Conservation (phyloP, 2,329 filamentous ascomycete genomes). For the Bipolaris victoriae region DNA sequence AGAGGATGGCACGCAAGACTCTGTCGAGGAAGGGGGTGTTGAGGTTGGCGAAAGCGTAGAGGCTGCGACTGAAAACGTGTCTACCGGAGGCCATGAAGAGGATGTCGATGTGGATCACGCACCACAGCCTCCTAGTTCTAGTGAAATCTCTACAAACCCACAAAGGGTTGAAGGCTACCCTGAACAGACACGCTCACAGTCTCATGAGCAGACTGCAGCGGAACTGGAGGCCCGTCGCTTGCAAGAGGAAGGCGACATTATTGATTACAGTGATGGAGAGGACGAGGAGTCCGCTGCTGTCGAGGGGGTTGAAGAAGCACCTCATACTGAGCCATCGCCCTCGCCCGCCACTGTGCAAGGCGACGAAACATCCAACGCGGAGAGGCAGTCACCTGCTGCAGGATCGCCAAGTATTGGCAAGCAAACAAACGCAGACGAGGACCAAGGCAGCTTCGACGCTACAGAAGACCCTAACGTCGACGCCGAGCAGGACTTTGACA, state of each 20-base stretch:
- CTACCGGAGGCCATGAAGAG: constrained; percentile 2
- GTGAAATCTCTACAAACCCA: neutral
- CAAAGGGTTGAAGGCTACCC: constrained; percentile 4
- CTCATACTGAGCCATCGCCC: constrained; percentile 27
- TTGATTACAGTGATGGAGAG: constrained; percentile 60
- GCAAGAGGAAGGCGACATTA: constrained; percentile 50
- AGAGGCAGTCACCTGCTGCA: constrained; percentile 10
- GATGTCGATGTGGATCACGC: neutral
- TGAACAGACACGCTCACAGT: constrained; percentile 1
- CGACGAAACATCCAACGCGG: constrained; percentile 31
- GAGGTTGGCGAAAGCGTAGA: constrained; percentile 2
- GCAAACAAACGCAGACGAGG: constrained; percentile 6
- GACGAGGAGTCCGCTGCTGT: constrained; percentile 26
- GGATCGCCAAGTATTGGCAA: constrained; percentile 7
- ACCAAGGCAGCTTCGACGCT: constrained; percentile 7
- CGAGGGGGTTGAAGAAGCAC: constrained; percentile 14
- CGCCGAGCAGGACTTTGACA: constrained; percentile 13
- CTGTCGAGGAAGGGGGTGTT: constrained; percentile 1
- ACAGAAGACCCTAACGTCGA: constrained; percentile 3
- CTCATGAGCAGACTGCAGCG: constrained; percentile 1
- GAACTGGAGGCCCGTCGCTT: constrained; percentile 21
- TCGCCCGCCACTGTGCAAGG: constrained; percentile 45
- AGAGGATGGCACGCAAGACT: neutral
- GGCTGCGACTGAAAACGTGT: neutral
- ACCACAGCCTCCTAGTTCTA: constrained; percentile 2